A percentile compares a stretch with the other conserved stretches of the same genome.
phyloP scores from a whole-genome alignment of 345 rosid genomes.

The Eucalyptus globulus region DNA sequence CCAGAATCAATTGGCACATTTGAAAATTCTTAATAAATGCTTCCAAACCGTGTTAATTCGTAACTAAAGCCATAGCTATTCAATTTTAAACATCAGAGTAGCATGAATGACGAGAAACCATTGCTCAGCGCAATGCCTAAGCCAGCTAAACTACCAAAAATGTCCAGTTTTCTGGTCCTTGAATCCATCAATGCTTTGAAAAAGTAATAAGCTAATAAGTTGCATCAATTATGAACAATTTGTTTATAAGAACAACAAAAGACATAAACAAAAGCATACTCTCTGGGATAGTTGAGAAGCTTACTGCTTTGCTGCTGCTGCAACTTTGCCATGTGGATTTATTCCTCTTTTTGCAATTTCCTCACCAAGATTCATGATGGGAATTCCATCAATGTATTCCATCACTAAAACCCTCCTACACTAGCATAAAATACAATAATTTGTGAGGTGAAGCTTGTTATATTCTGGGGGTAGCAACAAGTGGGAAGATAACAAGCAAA shows the following conservation, averaged over 20 bases:
- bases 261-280: constrained; percentile 2
- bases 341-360: constrained; percentile 92
- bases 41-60: neutral
- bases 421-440: neutral
- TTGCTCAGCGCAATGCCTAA: neutral
- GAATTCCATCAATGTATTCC: constrained; percentile 90
- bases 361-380: constrained; percentile 81
- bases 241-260: neutral
- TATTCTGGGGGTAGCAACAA: neutral
- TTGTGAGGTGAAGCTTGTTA: neutral
- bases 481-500: neutral
- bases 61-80: neutral
- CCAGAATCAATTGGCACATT: neutral
- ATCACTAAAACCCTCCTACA: constrained; percentile 69
- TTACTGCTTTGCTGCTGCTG: constrained; percentile 90
- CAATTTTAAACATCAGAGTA: neutral
- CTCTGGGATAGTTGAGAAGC: constrained; percentile 39
- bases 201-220: neutral
- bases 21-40: neutral
- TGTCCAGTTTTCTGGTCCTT: neutral
- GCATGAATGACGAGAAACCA: neutral
- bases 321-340: constrained; percentile 72
- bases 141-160: neutral
- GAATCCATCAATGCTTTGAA: neutral
- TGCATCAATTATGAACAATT: neutral